These are phyloP conservation scores for Ajuga reptans DNA, from an alignment of 305 asterid genomes.

Conservation along the genomic window DNA sequence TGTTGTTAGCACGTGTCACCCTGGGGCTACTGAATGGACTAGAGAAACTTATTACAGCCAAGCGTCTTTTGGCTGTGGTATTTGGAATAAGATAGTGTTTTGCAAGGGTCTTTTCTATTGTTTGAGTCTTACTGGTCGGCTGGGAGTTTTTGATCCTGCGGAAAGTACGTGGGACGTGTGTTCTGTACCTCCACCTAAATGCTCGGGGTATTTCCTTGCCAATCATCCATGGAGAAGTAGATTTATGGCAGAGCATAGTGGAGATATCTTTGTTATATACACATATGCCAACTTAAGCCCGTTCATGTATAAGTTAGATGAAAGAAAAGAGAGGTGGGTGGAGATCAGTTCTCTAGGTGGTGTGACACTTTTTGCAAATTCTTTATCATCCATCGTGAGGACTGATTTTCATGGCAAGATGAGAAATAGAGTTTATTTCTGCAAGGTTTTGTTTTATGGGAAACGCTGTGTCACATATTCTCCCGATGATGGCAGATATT, in stretches of 20 bases:
- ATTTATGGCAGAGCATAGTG: constrained; percentile 64
- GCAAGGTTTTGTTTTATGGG: neutral
- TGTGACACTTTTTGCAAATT: neutral
- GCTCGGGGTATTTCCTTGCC: constrained; percentile 37
- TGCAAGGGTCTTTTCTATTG: constrained; percentile 56
- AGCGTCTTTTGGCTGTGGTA: constrained; percentile 30
- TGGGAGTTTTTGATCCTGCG: constrained; percentile 48
- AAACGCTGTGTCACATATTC: neutral
- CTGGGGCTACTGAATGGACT: constrained; percentile 57
- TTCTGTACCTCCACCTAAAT: constrained; percentile 48
- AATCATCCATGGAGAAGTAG: constrained; percentile 45
- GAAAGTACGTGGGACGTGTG: constrained; percentile 43
- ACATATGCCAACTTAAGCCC: constrained; percentile 42
- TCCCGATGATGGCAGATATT: neutral
- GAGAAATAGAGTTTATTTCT: neutral
- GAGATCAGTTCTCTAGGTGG: neutral
- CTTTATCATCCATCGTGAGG: neutral
- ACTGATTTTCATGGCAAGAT: neutral
- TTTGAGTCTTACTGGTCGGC: constrained; percentile 55
- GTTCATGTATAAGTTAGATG: constrained; percentile 32
- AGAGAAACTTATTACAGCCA: constrained; percentile 32
- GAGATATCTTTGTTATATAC: constrained; percentile 49
- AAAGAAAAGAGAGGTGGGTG: neutral
- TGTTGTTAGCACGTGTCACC: constrained; percentile 44
- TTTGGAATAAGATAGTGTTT: constrained; percentile 57